Evolutionary conservation across 306 rosid genomes (phyloP), one percentile per base, ranked within the genome.

Genomic region (Rosa chinensis): DNA sequence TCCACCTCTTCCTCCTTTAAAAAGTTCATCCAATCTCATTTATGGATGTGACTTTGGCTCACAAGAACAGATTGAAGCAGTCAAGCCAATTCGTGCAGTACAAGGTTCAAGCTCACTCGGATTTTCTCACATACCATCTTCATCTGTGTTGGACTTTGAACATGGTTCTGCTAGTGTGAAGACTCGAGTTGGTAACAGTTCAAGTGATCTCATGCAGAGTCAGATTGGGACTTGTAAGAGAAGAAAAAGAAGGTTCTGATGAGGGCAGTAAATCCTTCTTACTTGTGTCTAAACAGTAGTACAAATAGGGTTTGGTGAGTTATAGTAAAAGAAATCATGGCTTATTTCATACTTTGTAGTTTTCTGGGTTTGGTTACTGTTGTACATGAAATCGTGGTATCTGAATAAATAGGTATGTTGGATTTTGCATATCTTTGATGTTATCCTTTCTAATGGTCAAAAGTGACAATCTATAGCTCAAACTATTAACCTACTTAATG

Each of bases 61-160:
- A 56, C 8, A 40, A 5, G 52, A 40, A 16, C 67, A 55, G 39
- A 40, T n/a, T 12, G 69, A 58, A 44, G 56, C 9, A 8, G 53
- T 58, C 18, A 62, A 43, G 23, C 63, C 52, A 4, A 37, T 40
- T 74, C 21, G 67, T 21, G 45, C 45, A 13, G 39, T 72, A 3
- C 53, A 52, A 32, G 32, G 43, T 47, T 76, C 72, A 4, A 59
- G 55, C 48, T 59, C 70, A 59, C 55, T 35, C 0, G 70, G 78
- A 11, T 59, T 40, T 43, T 43, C 70, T 42, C 78, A 59, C 6
- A 75, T 75, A 42, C 70, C 78, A 23, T 75, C 78, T 59, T 75
- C 78, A 13, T 75, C 70, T 14, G 28, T 75, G 56, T 8, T 59
- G 40, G 42, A 56, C n/a, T 75, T 75, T 61, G 70, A 43, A 39